These are phyloP conservation scores for Ceratobasidium sp. DNA, from an alignment of 1,284 basidiomycete species.

Conservation along the genomic window DNA sequence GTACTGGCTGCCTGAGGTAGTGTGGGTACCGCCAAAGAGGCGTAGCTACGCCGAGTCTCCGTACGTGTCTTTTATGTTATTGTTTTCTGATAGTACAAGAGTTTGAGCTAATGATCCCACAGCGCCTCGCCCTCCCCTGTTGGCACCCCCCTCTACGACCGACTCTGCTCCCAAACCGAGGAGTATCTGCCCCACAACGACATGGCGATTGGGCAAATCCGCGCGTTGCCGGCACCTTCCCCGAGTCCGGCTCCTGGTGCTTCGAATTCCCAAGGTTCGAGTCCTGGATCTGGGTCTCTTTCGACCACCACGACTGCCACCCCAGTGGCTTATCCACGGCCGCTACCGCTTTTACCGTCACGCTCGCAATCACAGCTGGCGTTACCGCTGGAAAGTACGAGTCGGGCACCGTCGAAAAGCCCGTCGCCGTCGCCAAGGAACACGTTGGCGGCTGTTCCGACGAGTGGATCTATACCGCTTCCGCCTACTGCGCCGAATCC, in stretches of 20 bases:
- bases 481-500: slow-evolving; percentile 14
- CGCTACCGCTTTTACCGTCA: slow-evolving; percentile 3
- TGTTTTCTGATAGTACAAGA: no score
- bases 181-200: background rate
- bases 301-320: background rate
- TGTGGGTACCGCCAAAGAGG: slow-evolving; percentile 12
- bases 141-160: slow-evolving; percentile 32
- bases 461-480: slow-evolving; percentile 6
- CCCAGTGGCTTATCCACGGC: background rate
- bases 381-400: background rate
- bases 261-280: background rate
- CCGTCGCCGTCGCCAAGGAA: slow-evolving; percentile 13
- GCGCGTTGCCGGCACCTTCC: slow-evolving; percentile 4
- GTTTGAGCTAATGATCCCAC: background rate
- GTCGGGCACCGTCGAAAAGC: background rate
- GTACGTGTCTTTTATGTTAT: background rate
- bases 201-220: slow-evolving; percentile 27
- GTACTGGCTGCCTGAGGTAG: background rate
- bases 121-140: background rate
- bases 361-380: slow-evolving; percentile 10
- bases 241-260: no score
- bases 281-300: background rate
- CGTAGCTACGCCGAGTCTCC: background rate
- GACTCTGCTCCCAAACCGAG: background rate
- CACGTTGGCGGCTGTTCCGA: slow-evolving; percentile 6